phyloP scores from a whole-genome alignment of 1,139 yeast species.

The Kodamaea sp. region DNA sequence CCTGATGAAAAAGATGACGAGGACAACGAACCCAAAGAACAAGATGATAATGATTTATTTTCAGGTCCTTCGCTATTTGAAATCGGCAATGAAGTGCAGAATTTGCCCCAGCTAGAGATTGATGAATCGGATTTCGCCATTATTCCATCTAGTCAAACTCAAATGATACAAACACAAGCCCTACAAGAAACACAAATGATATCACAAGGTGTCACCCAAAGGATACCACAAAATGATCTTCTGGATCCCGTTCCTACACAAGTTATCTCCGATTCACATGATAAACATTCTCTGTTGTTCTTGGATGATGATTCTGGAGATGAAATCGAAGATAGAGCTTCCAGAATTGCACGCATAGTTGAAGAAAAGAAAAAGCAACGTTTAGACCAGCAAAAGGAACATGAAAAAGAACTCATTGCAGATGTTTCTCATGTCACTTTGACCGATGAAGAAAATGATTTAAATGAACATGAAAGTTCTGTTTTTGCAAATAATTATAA shows the following conservation, averaged over 20 bases:
- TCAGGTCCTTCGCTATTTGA: constrained; percentile 14
- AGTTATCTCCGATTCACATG: not conserved
- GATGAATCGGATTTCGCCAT: constrained; percentile 23
- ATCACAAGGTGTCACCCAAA: not conserved
- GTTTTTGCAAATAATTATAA: constrained; percentile 14
- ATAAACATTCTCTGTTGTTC: constrained; percentile 1
- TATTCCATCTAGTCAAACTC: not conserved
- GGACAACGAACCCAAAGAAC: constrained; percentile 3
- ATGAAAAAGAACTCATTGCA: constrained; percentile 25
- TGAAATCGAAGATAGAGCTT: constrained; percentile 19
- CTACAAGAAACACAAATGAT: constrained; percentile 3
- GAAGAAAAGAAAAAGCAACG: constrained; percentile 24
- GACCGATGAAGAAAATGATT: constrained; percentile 43
- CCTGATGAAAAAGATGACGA: constrained; percentile 4
- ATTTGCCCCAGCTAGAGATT: constrained; percentile 28
- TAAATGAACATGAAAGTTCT: constrained; percentile 21
- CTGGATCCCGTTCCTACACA: not conserved
- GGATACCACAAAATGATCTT: constrained; percentile 2
- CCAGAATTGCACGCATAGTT: constrained; percentile 21
- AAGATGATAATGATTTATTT: constrained; percentile 5
- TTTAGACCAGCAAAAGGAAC: constrained; percentile 13
- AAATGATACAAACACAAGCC: constrained; percentile 2
- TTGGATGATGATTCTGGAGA: constrained; percentile 12
- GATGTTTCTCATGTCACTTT: constrained; percentile 35
- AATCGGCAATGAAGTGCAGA: constrained; percentile 13